These are phyloP conservation scores for Sclerotinia sclerotiorum DNA, from an alignment of 2,329 filamentous ascomycete genomes.

Conservation along the genomic window DNA sequence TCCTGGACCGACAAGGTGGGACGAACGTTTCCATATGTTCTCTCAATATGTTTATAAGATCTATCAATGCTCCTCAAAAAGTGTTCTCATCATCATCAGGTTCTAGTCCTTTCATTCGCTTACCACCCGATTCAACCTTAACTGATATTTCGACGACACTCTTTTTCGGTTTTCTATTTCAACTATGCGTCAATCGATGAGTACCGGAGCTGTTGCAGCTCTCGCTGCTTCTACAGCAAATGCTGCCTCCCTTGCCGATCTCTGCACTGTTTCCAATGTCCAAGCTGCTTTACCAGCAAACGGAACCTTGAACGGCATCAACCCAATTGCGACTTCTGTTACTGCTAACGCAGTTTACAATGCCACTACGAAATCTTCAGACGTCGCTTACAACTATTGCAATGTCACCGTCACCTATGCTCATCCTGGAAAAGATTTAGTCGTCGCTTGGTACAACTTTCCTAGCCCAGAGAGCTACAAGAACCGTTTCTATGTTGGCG, in stretches of 20 bases:
- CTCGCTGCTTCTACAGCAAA: slow-evolving; percentile 15
- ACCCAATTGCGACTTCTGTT: slow-evolving; percentile 41
- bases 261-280: slow-evolving; percentile 2
- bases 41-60: background rate
- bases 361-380: slow-evolving; percentile 32
- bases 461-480: slow-evolving; percentile 46
- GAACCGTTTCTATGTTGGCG: slow-evolving; percentile 48
- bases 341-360: slow-evolving; percentile 43
- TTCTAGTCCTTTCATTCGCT: background rate
- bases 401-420: slow-evolving; percentile 50
- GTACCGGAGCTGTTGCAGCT: slow-evolving; percentile 26
- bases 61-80: background rate
- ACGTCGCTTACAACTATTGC: slow-evolving; percentile 44
- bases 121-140: background rate
- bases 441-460: slow-evolving; percentile 45
- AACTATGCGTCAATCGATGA: slow-evolving; percentile 7
- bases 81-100: background rate
- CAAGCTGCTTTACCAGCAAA: slow-evolving; percentile 15
- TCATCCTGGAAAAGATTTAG: slow-evolving; percentile 44
- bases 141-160: background rate
- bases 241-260: background rate
- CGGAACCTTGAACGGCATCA: slow-evolving; percentile 24
- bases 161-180: background rate
- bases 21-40: background rate
- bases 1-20: background rate